Conservation (phyloP, 768 basidiomycete genomes). For the Clathrus columnatus region DNA sequence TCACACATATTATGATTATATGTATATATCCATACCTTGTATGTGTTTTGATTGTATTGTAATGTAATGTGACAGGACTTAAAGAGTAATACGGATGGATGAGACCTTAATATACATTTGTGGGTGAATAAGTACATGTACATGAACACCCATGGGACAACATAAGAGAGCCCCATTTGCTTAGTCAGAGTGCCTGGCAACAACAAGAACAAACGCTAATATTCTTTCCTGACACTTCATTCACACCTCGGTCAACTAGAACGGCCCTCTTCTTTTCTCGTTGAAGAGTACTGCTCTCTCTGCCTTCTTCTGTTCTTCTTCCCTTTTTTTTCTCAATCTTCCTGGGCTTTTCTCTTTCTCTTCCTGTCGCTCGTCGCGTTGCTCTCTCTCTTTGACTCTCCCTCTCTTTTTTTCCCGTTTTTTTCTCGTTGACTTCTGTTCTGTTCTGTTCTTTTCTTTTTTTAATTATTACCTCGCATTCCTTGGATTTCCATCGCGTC, state of each 20-base stretch:
- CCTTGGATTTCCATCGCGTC: background rate
- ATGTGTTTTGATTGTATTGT: no score
- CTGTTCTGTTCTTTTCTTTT: background rate
- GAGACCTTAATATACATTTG: no score
- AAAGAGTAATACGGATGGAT: no score
- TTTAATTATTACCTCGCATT: background rate
- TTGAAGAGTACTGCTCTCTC: background rate
- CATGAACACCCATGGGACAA: background rate
- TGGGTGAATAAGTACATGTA: no score
- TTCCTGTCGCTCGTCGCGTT: background rate
- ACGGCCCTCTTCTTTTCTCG: no score
- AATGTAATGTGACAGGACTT: no score
- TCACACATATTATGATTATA: no score
- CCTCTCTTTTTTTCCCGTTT: background rate
- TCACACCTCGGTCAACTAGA: no score
- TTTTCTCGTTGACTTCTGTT: background rate
- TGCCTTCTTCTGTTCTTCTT: background rate
- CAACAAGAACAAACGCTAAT: background rate
- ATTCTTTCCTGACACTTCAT: background rate
- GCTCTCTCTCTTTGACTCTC: background rate
- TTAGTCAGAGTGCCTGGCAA: constrained; percentile 2
- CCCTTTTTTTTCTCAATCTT: background rate
- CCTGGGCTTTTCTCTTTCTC: background rate
- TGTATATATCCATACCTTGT: no score
- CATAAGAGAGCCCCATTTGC: background rate